Evolutionary conservation across 1,284 basidiomycete species (phyloP), one percentile per base, ranked within the genome.

Genomic region (Melanopsichium pennsylvanicum): DNA sequence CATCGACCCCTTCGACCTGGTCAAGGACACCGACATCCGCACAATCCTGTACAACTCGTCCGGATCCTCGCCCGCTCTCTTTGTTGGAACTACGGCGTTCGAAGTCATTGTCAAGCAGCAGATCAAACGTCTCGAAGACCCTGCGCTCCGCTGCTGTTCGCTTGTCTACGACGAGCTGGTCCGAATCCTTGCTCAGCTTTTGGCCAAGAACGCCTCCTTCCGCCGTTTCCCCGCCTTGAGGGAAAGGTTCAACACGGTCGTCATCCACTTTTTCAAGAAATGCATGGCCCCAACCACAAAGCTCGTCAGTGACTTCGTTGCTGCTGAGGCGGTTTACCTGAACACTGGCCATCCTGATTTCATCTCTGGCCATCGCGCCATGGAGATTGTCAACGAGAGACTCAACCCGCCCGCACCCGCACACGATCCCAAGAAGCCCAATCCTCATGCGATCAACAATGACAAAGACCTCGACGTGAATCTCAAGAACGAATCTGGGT

Each of bases 41-140:
- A 99, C 96, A 3, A 96, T 95, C 12, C 97, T 98, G 71, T 88
- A 96, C 39, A 99, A 99, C 81, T 97, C 94, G 21, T 97, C 95
- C 4, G 96, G 96, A 22, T 96, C 96, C 11, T 84, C 96, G 45
- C 94, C 96, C 10, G 95, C 92, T 74, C 84, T 98, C 54, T 98
- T 98, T 78, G 93, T 98, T 0, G 95, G 96, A 4, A 96, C 98
- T 81, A 88, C 93, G 49, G 96, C 96, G 0, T 99, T 99, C 78
- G 96, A 98, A 80, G 83, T 99, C 41, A 85, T 99, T 49, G 93
- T 99, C 75, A 98, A 98, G 82, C 96, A 96, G 0, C 96, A 99
- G 83, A 97, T 99, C 83, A 96, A 96, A 84, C 85, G 98, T 33
- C 84, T 99, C 59, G 94, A 98, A 82, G 87, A 92, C 7, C 95